These are phyloP conservation scores for Silybum marianum DNA, from an alignment of 129 eudicot species.

Conservation along the genomic window DNA sequence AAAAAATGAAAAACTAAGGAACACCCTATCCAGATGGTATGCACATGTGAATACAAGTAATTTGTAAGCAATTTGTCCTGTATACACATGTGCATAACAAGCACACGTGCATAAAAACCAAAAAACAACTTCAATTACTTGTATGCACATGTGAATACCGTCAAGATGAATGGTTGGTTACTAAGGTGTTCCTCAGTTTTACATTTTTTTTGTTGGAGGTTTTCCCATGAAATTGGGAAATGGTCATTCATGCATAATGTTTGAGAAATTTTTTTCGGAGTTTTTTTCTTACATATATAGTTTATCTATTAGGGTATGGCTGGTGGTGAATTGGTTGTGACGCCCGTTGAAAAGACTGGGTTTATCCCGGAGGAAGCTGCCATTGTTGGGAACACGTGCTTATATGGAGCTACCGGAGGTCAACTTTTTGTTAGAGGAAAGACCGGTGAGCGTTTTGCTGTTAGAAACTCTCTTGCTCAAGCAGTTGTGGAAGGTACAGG, in stretches of 20 bases:
- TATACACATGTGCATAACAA: too few species aligned
- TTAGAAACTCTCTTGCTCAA: slow-evolving; percentile 92
- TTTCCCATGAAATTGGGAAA: not conserved
- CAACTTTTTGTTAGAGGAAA: slow-evolving; percentile 91
- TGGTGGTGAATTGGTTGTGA: slow-evolving; percentile 94
- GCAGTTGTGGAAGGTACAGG: slow-evolving; percentile 99
- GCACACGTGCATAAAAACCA: too few species aligned
- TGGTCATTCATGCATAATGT: not conserved
- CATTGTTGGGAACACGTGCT: slow-evolving; percentile 92
- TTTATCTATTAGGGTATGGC: slow-evolving; percentile 84
- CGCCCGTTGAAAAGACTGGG: slow-evolving; percentile 73
- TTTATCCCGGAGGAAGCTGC: slow-evolving; percentile 92
- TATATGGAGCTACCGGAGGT: slow-evolving; percentile 99
- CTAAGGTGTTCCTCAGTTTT: too few species aligned
- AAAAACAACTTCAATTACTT: too few species aligned
- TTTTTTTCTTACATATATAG: slow-evolving; percentile 19
- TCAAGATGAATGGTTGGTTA: too few species aligned
- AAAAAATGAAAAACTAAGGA: too few species aligned
- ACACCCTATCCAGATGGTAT: too few species aligned
- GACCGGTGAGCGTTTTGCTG: slow-evolving; percentile 99
- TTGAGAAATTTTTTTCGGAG: not conserved
- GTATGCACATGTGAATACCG: too few species aligned
- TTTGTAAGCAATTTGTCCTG: too few species aligned
- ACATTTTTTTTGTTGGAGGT: too few species aligned
- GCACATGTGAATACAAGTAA: too few species aligned